These are phyloP conservation scores for Hymenotorrendiella dingleyae DNA, from an alignment of 2,329 filamentous ascomycete species.

Conservation along the genomic window DNA sequence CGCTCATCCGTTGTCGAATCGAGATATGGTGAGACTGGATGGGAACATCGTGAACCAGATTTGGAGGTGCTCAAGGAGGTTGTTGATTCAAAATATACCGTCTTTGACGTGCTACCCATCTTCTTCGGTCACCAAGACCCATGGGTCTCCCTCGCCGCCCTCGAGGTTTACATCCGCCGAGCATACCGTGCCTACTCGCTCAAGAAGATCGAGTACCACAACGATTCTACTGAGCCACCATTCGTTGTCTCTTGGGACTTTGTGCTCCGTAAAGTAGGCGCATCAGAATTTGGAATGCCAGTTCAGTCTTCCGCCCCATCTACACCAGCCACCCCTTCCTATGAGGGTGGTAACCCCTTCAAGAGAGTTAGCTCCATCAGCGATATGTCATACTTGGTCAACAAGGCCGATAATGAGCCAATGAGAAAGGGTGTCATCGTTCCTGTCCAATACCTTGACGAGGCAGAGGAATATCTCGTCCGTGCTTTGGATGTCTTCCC, in stretches of 20 bases:
- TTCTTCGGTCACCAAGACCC: slow-evolving; percentile 95
- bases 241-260: slow-evolving; percentile 94
- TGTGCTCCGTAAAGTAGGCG: slow-evolving; percentile 83
- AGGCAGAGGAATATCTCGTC: slow-evolving; percentile 79
- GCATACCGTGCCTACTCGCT: slow-evolving; percentile 95
- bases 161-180: slow-evolving; percentile 94
- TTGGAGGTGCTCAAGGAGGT: slow-evolving; percentile 93
- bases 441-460: slow-evolving; percentile 88
- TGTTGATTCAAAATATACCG: slow-evolving; percentile 96
- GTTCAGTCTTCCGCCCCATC: slow-evolving; percentile 76
- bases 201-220: slow-evolving; percentile 82
- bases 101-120: slow-evolving; percentile 89
- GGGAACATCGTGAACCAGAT: slow-evolving; percentile 91
- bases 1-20: slow-evolving; percentile 93
- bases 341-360: slow-evolving; percentile 55
- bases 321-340: slow-evolving; percentile 68
- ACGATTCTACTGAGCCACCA: slow-evolving; percentile 61
- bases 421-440: slow-evolving; percentile 90
- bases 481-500: slow-evolving; percentile 84
- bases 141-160: slow-evolving; percentile 87
- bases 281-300: slow-evolving; percentile 82
- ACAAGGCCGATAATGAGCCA: slow-evolving; percentile 68
- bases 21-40: slow-evolving; percentile 94
- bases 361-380: slow-evolving; percentile 91
- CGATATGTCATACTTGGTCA: slow-evolving; percentile 85